Conservation (phyloP, 129 eudicot genomes). For the Lactuca saligna region DNA sequence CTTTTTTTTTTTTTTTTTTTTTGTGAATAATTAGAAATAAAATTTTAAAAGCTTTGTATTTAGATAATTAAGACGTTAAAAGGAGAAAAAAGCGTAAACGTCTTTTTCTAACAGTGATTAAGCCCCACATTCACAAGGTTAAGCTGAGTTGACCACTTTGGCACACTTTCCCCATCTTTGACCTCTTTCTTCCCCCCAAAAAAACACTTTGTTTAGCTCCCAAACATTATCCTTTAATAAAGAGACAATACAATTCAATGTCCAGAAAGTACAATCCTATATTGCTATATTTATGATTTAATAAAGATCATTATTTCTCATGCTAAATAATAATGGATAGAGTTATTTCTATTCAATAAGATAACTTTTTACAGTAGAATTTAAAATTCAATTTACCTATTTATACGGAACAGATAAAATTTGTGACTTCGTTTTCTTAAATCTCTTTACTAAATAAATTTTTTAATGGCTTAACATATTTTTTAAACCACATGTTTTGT, state of each 20-base stretch:
- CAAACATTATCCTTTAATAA: conserved; percentile 21
- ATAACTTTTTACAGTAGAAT: too few relatives aligned
- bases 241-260: conserved; percentile 1
- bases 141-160: conserved; percentile 26
- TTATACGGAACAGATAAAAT: too few relatives aligned
- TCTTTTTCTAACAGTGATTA: conserved; percentile 9
- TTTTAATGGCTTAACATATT: too few relatives aligned
- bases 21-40: not conserved
- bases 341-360: too few relatives aligned
- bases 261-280: not conserved
- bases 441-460: too few relatives aligned
- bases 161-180: conserved; percentile 32
- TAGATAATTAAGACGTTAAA: not conserved
- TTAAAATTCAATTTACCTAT: too few relatives aligned
- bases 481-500: too few relatives aligned
- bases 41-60: not conserved
- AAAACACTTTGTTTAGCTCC: not conserved
- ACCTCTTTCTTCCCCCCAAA: conserved; percentile 14
- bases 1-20: too few relatives aligned
- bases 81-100: not conserved
- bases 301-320: too few relatives aligned
- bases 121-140: conserved; percentile 26
- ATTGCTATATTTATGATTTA: too few relatives aligned
- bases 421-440: too few relatives aligned
- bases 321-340: too few relatives aligned